phyloP scores from a whole-genome alignment of 2,329 filamentous ascomycete genomes.

The Botrytis squamosa region DNA sequence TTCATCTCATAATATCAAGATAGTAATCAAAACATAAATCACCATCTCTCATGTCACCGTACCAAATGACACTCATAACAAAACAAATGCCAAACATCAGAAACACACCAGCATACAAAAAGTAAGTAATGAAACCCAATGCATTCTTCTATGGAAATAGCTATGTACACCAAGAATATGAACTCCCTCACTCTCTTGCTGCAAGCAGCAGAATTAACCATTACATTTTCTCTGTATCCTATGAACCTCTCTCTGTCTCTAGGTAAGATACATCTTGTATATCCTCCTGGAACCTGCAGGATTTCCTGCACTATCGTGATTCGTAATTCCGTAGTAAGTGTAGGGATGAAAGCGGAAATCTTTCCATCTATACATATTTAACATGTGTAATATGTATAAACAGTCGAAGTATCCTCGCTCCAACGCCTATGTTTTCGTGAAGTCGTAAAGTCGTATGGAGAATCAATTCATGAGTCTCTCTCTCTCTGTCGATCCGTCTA shows the following conservation, averaged over 20 bases:
- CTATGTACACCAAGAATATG: slow-evolving; percentile 4
- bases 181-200: background rate
- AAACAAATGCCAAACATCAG: background rate
- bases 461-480: background rate
- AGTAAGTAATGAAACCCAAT: background rate
- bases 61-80: background rate
- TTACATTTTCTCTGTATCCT: background rate
- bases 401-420: background rate
- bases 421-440: background rate
- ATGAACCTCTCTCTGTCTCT: background rate
- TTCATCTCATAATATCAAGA: background rate
- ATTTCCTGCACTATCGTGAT: background rate
- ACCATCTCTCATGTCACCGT: background rate
- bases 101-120: background rate
- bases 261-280: background rate
- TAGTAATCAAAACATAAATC: background rate
- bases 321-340: background rate
- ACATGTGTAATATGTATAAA: background rate
- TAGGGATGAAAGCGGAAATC: background rate
- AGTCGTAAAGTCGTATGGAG: background rate
- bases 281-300: background rate
- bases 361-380: background rate
- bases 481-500: background rate
- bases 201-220: background rate
- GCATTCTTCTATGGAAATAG: background rate